phyloP scores from a whole-genome alignment of 768 basidiomycete genomes.

The Mycena metata region DNA sequence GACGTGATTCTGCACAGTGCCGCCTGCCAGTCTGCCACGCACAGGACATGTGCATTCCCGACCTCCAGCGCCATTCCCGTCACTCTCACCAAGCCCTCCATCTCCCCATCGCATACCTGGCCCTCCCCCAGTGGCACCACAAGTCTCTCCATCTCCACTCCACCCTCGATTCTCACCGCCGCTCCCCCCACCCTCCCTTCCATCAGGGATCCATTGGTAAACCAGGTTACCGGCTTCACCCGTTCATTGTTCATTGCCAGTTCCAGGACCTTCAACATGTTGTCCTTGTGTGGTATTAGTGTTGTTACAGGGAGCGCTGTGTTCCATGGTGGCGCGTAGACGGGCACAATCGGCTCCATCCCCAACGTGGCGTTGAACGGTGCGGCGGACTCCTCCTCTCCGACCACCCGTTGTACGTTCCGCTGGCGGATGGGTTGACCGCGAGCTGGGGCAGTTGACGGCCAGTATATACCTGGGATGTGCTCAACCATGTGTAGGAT shows the following conservation, averaged over 20 bases:
- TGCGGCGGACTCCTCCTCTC: background rate
- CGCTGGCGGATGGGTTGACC: background rate
- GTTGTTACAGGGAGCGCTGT: background rate
- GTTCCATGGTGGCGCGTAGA: background rate
- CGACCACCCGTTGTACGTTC: background rate
- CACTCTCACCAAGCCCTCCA: too few species aligned
- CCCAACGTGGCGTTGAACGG: background rate
- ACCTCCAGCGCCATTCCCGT: too few species aligned
- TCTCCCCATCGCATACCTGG: too few species aligned
- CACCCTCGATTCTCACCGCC: constrained; percentile 8
- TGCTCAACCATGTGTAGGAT: too few species aligned
- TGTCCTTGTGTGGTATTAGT: background rate
- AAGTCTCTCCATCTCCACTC: constrained; percentile 1
- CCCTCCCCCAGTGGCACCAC: background rate
- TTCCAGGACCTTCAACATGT: background rate
- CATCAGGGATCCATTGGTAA: constrained; percentile 10
- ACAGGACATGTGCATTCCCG: too few species aligned
- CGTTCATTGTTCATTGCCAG: background rate
- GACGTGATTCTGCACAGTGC: background rate
- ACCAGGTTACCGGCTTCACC: background rate
- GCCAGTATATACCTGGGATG: too few species aligned
- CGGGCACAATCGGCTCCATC: constrained; percentile 4
- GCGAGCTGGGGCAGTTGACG: background rate
- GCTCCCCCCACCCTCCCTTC: constrained; percentile 4
- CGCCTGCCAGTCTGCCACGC: too few species aligned